Evolutionary conservation across 225 moss, liverwort and hornwort genomes (phyloP).

Genomic region (Physcomitrellopsis africana): DNA sequence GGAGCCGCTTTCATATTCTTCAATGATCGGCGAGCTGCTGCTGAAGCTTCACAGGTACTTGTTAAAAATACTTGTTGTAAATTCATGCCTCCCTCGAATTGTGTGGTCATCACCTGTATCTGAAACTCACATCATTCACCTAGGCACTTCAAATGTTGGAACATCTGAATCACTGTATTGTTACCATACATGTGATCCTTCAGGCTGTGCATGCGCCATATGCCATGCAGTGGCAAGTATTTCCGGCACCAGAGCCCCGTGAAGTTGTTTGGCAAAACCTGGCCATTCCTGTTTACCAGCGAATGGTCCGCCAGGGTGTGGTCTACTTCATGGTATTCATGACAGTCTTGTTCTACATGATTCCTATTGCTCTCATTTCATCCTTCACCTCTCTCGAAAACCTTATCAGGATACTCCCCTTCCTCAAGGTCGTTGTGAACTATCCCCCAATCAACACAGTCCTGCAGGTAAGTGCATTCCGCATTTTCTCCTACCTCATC

Average conservation of each 20-base stretch:
- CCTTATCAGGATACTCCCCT: slow-evolving; percentile 60
- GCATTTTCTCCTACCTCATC: no score
- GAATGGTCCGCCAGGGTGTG: slow-evolving; percentile 53
- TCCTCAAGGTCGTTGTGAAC: slow-evolving; percentile 58
- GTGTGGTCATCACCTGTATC: no score
- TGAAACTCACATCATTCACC: no score
- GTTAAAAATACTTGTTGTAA: neutral
- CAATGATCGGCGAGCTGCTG: slow-evolving; percentile 47
- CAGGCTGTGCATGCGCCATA: slow-evolving; percentile 50
- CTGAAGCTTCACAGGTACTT: slow-evolving; percentile 55
- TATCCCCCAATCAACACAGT: slow-evolving; percentile 50
- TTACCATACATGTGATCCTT: neutral
- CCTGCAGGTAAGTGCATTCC: slow-evolving; percentile 32
- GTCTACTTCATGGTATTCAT: slow-evolving; percentile 63
- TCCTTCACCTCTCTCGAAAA: slow-evolving; percentile 64
- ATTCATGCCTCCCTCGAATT: no score
- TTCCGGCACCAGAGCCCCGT: slow-evolving; percentile 77
- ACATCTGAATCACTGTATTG: no score
- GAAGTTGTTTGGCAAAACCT: slow-evolving; percentile 67
- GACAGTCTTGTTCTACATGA: slow-evolving; percentile 75
- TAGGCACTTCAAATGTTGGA: no score
- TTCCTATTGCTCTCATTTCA: slow-evolving; percentile 69
- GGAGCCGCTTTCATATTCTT: slow-evolving; percentile 58
- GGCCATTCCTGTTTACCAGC: slow-evolving; percentile 45
- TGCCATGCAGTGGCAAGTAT: slow-evolving; percentile 65